Evolutionary conservation across 257 asterid species (phyloP).

Genomic region (Capsicum rhomboideum): DNA sequence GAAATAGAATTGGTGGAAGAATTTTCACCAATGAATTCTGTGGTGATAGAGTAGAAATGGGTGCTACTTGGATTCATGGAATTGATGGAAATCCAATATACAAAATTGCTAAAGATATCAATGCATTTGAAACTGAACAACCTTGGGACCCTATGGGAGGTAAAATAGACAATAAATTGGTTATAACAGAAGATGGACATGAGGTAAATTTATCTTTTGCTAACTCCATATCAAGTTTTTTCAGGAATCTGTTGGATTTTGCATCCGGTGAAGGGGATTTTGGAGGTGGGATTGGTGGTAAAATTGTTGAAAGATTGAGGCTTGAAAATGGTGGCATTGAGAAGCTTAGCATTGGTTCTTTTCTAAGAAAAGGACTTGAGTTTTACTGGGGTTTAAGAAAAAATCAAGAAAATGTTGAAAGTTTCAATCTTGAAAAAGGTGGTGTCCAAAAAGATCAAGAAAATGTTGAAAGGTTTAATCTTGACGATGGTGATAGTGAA

Average conservation of each 20-base stretch:
- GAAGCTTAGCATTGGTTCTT: background rate
- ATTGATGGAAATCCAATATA: slow-evolving; percentile 70
- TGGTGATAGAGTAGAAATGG: slow-evolving; percentile 81
- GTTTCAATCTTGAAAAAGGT: background rate
- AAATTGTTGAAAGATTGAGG: background rate
- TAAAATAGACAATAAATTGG: slow-evolving; percentile 38
- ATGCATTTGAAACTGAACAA: slow-evolving; percentile 33
- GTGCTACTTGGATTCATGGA: slow-evolving; percentile 98
- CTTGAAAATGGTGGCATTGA: slow-evolving; percentile 6
- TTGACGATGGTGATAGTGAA: slow-evolving; percentile 1
- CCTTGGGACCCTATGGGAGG: slow-evolving; percentile 89
- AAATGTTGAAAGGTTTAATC: background rate
- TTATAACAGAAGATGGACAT: slow-evolving; percentile 65
- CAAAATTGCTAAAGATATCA: slow-evolving; percentile 43
- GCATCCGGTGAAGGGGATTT: slow-evolving; percentile 33
- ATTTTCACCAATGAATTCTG: slow-evolving; percentile 54
- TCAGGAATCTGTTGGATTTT: slow-evolving; percentile 54
- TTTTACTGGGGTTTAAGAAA: slow-evolving; percentile 28
- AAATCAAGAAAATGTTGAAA: slow-evolving; percentile 1
- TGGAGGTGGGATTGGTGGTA: slow-evolving; percentile 8
- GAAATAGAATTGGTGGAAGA: slow-evolving; percentile 73
- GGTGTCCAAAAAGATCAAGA: background rate
- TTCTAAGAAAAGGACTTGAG: slow-evolving; percentile 32
- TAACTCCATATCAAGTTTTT: slow-evolving; percentile 45
- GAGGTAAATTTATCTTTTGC: slow-evolving; percentile 37